Evolutionary conservation across 805 yeast genomes (phyloP), one percentile per base, ranked within the genome.

Genomic region (Schwanniomyces pseudopolymorphus): DNA sequence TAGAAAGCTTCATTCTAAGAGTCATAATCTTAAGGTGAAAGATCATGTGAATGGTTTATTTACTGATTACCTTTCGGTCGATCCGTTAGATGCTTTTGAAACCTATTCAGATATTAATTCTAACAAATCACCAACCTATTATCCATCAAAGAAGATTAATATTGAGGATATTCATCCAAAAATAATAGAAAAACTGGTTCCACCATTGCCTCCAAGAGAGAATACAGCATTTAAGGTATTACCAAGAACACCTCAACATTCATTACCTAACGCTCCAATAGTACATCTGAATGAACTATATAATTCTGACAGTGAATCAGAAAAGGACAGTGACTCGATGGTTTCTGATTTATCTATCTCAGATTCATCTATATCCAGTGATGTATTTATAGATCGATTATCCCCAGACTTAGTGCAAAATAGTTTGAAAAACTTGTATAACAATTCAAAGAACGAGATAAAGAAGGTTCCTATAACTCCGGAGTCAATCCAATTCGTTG

Each of bases 131-230:
- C 66, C 63, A 37, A 58, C 60, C 3, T 69, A 70, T 48, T 60
- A 56, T 37, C 74, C 72, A 1, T 39, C 55, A 11, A 56, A 54
- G 37, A 20, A 43, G 6, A 43, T 59, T 26, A 43, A 52, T 20
- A 36, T 42, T 13, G 49, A 47, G 9, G 57, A 49, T 24, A 55
- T 53, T 1, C 25, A 39, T 28, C 27, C 20, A 13, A 9, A 10
- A 2, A 11, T 21, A 2, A 24, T 19, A 11, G 33, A 28, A 5
- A 24, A 16, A 5, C 27, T 20, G 4, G 47, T 61, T 5, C 74
- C 72, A 20, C 64, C 67, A 7, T 55, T 68, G 35, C 74, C 74
- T 1, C 71, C 72, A 14, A 53, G 72, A 40, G 48, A 46, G 7
- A 61, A 61, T 36, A 58, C 59, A 1, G 53, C 59, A 4, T 22